phyloP scores from a whole-genome alignment of 371 early-diverging fungal genomes.

The Mucor plumbeus region DNA sequence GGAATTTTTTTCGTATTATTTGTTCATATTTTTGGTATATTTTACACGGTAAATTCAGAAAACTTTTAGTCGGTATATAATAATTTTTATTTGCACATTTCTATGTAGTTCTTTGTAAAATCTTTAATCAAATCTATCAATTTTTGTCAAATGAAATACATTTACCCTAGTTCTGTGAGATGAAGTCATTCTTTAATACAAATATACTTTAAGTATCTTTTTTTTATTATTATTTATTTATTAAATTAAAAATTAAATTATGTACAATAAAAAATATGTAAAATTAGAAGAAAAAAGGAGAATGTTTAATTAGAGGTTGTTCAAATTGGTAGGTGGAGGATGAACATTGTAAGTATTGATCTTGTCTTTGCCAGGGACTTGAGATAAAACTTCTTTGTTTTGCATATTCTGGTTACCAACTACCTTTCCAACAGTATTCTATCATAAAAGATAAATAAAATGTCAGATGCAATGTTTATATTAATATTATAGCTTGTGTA shows the following conservation, averaged over 20 bases:
- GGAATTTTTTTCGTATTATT: too few species aligned
- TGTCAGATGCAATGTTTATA: background rate
- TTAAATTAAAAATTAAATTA: background rate
- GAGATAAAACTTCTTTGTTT: slow-evolving; percentile 3
- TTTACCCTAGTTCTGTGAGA: too few species aligned
- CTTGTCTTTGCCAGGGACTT: slow-evolving; percentile 16
- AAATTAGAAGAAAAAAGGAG: background rate
- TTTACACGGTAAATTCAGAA: too few species aligned
- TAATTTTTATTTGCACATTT: too few species aligned
- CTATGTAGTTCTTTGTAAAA: too few species aligned
- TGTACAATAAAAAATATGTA: background rate
- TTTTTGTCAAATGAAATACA: too few species aligned
- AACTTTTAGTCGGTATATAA: too few species aligned
- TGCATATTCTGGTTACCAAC: slow-evolving; percentile 10
- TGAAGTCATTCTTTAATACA: too few species aligned
- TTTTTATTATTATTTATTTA: too few species aligned
- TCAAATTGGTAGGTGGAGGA: background rate
- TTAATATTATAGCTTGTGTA: background rate
- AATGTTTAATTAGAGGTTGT: background rate
- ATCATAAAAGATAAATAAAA: background rate
- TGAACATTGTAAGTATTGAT: slow-evolving; percentile 5
- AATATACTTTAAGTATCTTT: too few species aligned
- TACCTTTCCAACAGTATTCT: slow-evolving; percentile 21
- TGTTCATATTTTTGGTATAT: too few species aligned
- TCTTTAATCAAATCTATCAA: too few species aligned